Percentiles rank a stretch among this genome's conserved stretches.
phyloP scores from a whole-genome alignment of 2,329 filamentous ascomycete genomes.

The Cladorrhinum sp. region DNA sequence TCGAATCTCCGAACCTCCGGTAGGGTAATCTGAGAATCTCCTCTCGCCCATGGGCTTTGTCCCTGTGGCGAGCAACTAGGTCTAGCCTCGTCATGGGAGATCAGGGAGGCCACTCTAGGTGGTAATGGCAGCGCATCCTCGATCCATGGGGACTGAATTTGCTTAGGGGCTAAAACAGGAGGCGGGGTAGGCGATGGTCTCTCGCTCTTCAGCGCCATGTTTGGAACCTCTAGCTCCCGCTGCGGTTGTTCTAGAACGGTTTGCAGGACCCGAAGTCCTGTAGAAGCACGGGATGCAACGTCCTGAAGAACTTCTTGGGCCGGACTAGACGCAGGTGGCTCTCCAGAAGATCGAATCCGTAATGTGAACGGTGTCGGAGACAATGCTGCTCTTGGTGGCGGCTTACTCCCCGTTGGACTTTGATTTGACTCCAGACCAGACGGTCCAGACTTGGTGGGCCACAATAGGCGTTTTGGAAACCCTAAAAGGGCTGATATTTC shows the following conservation, averaged over 20 bases:
- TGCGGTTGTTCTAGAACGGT: background rate
- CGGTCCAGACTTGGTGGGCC: slow-evolving; percentile 13
- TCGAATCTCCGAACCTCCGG: slow-evolving; percentile 15
- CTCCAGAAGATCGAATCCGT: background rate
- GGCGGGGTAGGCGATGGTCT: background rate
- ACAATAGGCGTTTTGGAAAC: slow-evolving; percentile 22
- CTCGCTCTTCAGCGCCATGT: background rate
- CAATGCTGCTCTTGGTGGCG: background rate
- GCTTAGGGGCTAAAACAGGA: background rate
- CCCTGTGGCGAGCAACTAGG: slow-evolving; percentile 11
- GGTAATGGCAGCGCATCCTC: background rate
- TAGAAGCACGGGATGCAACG: background rate
- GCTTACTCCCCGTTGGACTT: background rate
- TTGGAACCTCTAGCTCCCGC: background rate
- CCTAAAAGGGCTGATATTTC: background rate
- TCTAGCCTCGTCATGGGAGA: background rate
- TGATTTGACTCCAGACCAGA: background rate
- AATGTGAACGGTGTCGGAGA: background rate
- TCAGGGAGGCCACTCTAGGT: background rate
- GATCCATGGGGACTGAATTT: background rate
- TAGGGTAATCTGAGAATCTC: slow-evolving; percentile 23
- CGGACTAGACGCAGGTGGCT: background rate
- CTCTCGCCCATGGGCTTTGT: slow-evolving; percentile 26
- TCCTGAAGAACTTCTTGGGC: background rate
- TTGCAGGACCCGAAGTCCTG: background rate